Evolutionary conservation across 2,329 filamentous ascomycete species (phyloP), one percentile per base, ranked within the genome.

Genomic region (Paraconiothyrium sp.): DNA sequence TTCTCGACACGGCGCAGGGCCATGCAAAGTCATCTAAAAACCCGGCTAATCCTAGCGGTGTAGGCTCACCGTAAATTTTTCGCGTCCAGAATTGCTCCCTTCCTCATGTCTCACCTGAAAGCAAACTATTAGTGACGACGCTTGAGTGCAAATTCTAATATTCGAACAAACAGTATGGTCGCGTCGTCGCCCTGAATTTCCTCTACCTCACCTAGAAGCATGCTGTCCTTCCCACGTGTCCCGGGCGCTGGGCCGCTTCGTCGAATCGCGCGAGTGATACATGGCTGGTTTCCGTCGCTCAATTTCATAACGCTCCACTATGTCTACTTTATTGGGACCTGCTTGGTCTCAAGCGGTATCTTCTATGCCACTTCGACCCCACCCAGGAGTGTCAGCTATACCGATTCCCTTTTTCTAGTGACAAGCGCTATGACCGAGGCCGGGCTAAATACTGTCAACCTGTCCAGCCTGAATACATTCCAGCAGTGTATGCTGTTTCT

Each of bases 261-360:
- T 47, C 65, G 65, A 30, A 20, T 64, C 35, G 43, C 55, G 1
- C 69, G 69, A 32, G 24, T 51, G 49, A 14, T 70, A 24, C 62
- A 57, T 27, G 59, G 58, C 54, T 60, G 65, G 32, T 55, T 82
- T 9, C 83, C 83, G 10, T 79, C 82, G 4, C 74, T 87, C 62
- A 89, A 89, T 67, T 90, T 87, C 73, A 85, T 90, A 68, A 88
- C 86, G 2, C 69, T 91, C 6, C 90, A 92, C 72, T 90, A 91
- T 77, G 73, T 83, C 54, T 92, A 91, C 77, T 92, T 92, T 73
- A 81, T 90, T 62, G 61, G 78, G 11, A 84, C 84, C 7, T 83
- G 82, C 55, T 72, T 91, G 6, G 34, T 89, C 22, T 82, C 81
- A 55, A 88, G 88, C 14, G 66, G 86, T 60, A 83, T 92, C 55